Evolutionary conservation across 2,329 filamentous ascomycete genomes (phyloP), one percentile per base, ranked within the genome.

Genomic region (Torrubiella hemipterigena): DNA sequence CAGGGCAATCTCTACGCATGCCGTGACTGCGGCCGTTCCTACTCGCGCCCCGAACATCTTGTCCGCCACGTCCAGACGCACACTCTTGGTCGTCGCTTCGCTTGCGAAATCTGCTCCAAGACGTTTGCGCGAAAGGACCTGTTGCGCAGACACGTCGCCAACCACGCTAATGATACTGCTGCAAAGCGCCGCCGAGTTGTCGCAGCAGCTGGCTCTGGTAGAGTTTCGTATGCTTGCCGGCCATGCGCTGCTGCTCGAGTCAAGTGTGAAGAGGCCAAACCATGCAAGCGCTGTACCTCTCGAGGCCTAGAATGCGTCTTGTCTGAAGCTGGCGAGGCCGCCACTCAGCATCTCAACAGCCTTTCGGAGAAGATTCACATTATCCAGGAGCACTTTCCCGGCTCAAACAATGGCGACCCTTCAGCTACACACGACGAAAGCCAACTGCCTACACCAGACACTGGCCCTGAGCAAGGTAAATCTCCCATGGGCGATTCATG

Each of bases 221-320:
- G 67, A 10, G 67, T 72, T 9, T 64, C 60, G 8, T 65, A 69
- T 39, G 67, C 67, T 11, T 72, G 67, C 39, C 58, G 59, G 16
- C 51, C 62, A 8, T 72, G 67, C 38, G 66, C 67, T 4, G 46
- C 57, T 13, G 66, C 67, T 9, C 55, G 67, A 14, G 64, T 72
- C 27, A 71, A 70, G 40, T 72, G 67, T 37, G 65, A 69, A 37
- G 67, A 72, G 34, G 44, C 53, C 15, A 71, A 72, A 47, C 67
- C 67, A 19, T 72, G 67, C 42, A 58, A 59, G 13, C 58, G 67
- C 18, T 71, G 67, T 39, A 51, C 59, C 30, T 60, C 52, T 32
- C 58, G 66, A 17, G 60, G 61, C 26, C 38, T 70, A 31, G 46
- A 41, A 11, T 72, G 67, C 47, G 59, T 53, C 17, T 49, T 49